phyloP scores from a whole-genome alignment of 176 grass and related monocot species.

The Raddia distichophylla region DNA sequence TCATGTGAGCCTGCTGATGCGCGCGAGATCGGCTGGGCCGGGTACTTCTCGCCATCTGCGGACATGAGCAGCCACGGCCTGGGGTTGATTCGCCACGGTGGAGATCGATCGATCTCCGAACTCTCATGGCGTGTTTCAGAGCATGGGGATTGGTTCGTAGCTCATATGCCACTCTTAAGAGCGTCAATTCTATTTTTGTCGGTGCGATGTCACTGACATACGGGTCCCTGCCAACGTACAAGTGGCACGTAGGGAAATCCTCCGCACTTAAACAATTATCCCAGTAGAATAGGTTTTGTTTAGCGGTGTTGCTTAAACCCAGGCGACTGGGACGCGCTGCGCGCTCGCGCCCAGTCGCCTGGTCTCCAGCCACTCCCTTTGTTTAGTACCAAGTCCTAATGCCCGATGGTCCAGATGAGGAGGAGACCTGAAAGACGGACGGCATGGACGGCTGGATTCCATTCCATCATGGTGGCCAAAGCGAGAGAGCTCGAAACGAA shows the following conservation, averaged over 20 bases:
- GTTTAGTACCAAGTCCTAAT: neutral
- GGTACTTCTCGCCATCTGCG: neutral
- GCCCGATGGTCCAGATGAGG: neutral
- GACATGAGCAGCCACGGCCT: too few species aligned
- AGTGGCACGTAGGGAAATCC: too few species aligned
- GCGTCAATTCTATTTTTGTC: too few species aligned
- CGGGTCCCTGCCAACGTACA: too few species aligned
- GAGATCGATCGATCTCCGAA: neutral
- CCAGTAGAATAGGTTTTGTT: neutral
- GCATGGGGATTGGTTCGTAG: neutral
- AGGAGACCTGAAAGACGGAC: neutral
- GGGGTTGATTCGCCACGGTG: neutral
- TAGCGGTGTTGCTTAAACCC: too few species aligned
- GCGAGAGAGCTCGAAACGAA: neutral
- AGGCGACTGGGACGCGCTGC: too few species aligned
- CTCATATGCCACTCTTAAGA: too few species aligned
- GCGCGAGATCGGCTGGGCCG: neutral
- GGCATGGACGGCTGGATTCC: neutral
- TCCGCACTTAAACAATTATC: neutral
- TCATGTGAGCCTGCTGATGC: conserved; percentile 33
- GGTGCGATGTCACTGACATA: too few species aligned
- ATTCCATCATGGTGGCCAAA: conserved; percentile 32
- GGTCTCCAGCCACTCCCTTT: too few species aligned
- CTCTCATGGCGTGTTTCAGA: neutral
- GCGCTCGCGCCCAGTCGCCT: too few species aligned